Conservation (phyloP, 106 monocot species). For the Dendrobium officinale region DNA sequence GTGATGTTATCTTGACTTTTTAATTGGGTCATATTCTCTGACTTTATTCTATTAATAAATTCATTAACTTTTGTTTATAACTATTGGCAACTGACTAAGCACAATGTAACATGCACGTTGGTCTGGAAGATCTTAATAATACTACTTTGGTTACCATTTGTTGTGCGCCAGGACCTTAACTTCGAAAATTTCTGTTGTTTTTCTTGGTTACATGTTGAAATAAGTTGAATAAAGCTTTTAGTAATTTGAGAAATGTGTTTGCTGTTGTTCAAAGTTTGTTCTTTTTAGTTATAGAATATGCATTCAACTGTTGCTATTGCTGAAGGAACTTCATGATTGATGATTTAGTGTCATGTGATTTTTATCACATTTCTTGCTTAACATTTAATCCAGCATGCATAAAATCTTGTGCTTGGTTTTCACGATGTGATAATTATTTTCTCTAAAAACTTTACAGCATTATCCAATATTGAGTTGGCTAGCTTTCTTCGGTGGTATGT, state of each 20-base stretch:
- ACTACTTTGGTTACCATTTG: too few relatives aligned
- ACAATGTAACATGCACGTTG: not conserved
- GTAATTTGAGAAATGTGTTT: not conserved
- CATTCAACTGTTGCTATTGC: not conserved
- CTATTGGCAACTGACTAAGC: too few relatives aligned
- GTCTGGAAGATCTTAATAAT: too few relatives aligned
- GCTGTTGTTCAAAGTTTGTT: too few relatives aligned
- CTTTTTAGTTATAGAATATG: too few relatives aligned
- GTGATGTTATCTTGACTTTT: too few relatives aligned
- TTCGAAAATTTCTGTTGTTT: not conserved
- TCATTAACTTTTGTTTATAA: too few relatives aligned
- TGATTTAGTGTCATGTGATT: not conserved
- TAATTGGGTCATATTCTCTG: too few relatives aligned
- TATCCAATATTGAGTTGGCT: slow-evolving; percentile 92
- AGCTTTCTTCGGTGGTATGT: slow-evolving; percentile 98
- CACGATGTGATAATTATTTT: not conserved
- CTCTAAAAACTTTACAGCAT: slow-evolving; percentile 37
- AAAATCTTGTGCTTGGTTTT: not conserved
- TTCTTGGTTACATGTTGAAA: not conserved
- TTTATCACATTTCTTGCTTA: not conserved
- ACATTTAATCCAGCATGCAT: not conserved
- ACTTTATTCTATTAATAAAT: too few relatives aligned
- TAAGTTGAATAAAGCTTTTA: not conserved
- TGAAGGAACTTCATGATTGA: not conserved
- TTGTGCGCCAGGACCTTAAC: too few relatives aligned